These are phyloP conservation scores for Fusarium sp. DNA, from an alignment of 2,329 filamentous ascomycete species.

Conservation along the genomic window DNA sequence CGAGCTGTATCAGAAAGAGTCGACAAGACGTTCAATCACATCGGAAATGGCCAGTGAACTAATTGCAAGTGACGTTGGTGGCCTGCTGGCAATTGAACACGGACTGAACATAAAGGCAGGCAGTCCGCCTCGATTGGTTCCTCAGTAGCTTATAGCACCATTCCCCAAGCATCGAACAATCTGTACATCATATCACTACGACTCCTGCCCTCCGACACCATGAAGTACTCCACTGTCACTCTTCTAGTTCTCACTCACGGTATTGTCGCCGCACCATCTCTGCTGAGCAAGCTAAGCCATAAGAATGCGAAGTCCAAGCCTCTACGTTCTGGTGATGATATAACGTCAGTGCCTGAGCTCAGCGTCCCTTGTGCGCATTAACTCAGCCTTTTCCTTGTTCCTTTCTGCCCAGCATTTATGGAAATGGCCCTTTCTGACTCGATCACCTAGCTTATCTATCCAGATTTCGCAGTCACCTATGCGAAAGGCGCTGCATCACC, in stretches of 20 bases:
- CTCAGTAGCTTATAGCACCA: fast-evolving
- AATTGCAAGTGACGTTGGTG: too few relatives aligned
- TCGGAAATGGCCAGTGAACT: too few relatives aligned
- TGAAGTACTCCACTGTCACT: conserved; percentile 8
- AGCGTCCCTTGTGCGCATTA: too few relatives aligned
- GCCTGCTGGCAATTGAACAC: too few relatives aligned
- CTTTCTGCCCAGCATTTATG: too few relatives aligned
- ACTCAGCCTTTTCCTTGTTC: too few relatives aligned
- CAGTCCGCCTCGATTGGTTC: fast-evolving
- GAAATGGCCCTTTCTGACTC: too few relatives aligned
- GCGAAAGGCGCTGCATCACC: fast-evolving
- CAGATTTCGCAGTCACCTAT: conserved; percentile 3
- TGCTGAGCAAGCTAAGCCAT: neutral
- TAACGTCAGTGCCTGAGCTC: conserved; percentile 10
- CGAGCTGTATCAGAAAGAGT: too few relatives aligned
- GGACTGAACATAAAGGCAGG: neutral
- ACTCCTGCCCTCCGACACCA: neutral
- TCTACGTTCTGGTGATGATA: neutral
- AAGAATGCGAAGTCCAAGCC: neutral
- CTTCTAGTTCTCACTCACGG: neutral
- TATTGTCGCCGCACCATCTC: conserved; percentile 2
- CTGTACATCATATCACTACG: neutral
- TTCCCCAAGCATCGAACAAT: fast-evolving
- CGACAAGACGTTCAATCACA: too few relatives aligned
- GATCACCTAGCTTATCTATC: conserved; percentile 6